Evolutionary conservation across 495 filamentous ascomycete genomes (phyloP).

Genomic region (Penicillium coffeae): DNA sequence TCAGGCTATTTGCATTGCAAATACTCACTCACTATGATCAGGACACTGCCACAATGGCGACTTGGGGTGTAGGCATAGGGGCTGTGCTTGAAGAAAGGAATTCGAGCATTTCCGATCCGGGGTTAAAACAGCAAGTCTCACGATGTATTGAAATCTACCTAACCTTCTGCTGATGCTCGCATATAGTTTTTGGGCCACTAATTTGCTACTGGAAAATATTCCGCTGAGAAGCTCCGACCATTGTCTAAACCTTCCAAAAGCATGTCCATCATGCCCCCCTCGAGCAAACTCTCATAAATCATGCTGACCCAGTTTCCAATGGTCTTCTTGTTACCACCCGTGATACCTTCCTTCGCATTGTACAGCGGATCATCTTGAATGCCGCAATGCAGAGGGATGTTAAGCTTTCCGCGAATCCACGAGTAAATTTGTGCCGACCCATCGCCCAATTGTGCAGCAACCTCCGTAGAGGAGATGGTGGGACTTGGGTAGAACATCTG

Average conservation of each 20-base stretch:
- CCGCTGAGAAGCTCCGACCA: not conserved
- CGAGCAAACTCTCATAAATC: constrained; percentile 13
- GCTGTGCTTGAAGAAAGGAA: too few species aligned
- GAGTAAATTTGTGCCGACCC: constrained; percentile 12
- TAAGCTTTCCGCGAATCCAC: constrained; percentile 13
- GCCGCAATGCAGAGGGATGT: constrained; percentile 11
- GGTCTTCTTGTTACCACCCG: constrained; percentile 8
- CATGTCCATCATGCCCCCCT: constrained; percentile 12
- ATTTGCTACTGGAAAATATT: not conserved
- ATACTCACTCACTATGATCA: too few species aligned
- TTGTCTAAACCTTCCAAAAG: constrained; percentile 3
- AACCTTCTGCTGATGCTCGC: too few species aligned
- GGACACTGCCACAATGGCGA: too few species aligned
- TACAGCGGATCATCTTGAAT: constrained; percentile 18
- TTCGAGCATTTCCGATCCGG: too few species aligned
- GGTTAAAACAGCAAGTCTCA: too few species aligned
- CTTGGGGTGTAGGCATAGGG: too few species aligned
- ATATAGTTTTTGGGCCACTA: too few species aligned
- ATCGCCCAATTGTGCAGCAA: constrained; percentile 7
- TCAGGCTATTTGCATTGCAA: too few species aligned
- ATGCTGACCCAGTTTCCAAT: constrained; percentile 12
- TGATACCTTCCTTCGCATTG: constrained; percentile 9
- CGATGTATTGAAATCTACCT: too few species aligned
- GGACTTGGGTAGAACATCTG: constrained; percentile 8
- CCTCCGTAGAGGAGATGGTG: constrained; percentile 4